A percentile compares a stretch with the other conserved stretches of the same genome.
Evolutionary conservation across 768 basidiomycete species (phyloP).

Genomic region (Psilocybe cyanescens): DNA sequence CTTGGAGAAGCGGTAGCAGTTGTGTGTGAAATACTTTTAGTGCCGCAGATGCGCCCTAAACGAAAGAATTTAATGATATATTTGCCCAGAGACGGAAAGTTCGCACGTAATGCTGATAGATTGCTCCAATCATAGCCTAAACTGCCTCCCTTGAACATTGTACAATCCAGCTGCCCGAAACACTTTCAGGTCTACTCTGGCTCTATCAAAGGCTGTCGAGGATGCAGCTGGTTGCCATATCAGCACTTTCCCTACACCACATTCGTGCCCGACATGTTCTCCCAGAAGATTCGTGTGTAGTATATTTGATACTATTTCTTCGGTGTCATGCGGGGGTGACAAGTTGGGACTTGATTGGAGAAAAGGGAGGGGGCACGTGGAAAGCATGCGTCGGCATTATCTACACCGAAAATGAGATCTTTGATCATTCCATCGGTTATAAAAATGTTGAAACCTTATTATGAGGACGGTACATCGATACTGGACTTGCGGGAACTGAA

Average conservation of each 20-base stretch:
- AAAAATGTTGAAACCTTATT: neutral
- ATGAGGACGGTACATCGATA: neutral
- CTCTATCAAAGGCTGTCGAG: constrained; percentile 33
- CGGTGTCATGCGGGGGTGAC: constrained; percentile 55
- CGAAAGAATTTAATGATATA: constrained; percentile 5
- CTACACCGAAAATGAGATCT: too few species aligned
- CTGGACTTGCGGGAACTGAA: neutral
- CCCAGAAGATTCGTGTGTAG: constrained; percentile 76
- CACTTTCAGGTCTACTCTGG: constrained; percentile 25
- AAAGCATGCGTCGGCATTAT: constrained; percentile 15
- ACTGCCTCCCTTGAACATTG: constrained; percentile 73
- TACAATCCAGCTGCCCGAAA: constrained; percentile 66
- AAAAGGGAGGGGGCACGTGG: constrained; percentile 76
- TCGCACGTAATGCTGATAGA: constrained; percentile 81
- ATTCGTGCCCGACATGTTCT: constrained; percentile 72
- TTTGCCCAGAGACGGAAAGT: neutral
- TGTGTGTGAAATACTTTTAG: constrained; percentile 56
- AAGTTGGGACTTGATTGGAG: constrained; percentile 58
- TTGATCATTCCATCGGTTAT: neutral
- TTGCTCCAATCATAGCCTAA: constrained; percentile 74
- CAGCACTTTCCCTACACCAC: constrained; percentile 72
- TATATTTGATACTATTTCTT: constrained; percentile 56
- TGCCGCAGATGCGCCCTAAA: constrained; percentile 49
- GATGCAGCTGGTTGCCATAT: constrained; percentile 72
- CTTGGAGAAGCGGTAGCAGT: constrained; percentile 45